A percentile compares a stretch with the other conserved stretches of the same genome.
Conservation (phyloP, 164 flowering plant species). For the Dillenia turbinata region DNA sequence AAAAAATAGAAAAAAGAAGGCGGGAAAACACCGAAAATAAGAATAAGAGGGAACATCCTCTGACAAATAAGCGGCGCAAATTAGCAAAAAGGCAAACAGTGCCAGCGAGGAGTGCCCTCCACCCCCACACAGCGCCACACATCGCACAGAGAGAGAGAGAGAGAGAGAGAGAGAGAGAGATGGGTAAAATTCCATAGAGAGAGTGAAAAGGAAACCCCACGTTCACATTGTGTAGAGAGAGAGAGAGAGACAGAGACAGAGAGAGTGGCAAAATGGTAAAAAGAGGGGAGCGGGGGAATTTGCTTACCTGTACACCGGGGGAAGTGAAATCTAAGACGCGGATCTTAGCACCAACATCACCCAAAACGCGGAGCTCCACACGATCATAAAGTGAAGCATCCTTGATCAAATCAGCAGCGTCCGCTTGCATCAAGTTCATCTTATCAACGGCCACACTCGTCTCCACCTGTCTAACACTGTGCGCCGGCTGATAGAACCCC, state of each 20-base stretch:
- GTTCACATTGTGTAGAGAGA: too few species aligned
- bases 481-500: slow-evolving; percentile 82
- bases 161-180: too few species aligned
- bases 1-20: not conserved
- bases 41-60: too few species aligned
- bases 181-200: too few species aligned
- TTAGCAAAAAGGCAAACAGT: not conserved
- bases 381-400: slow-evolving; percentile 85
- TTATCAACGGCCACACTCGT: slow-evolving; percentile 68
- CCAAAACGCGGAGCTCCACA: slow-evolving; percentile 74
- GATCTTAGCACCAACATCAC: slow-evolving; percentile 92
- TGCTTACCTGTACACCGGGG: slow-evolving; percentile 76
- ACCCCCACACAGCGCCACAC: too few species aligned
- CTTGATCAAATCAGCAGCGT: slow-evolving; percentile 69
- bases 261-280: not conserved
- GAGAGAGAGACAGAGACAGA: not conserved
- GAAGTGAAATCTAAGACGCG: slow-evolving; percentile 71
- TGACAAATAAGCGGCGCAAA: not conserved
- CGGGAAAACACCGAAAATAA: not conserved
- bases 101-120: too few species aligned
- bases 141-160: too few species aligned
- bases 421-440: slow-evolving; percentile 61
- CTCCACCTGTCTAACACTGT: slow-evolving; percentile 55
- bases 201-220: too few species aligned
- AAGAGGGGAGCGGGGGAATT: too few species aligned